Evolutionary conservation across 768 basidiomycete genomes (phyloP), one percentile per base, ranked within the genome.

Genomic region (Amylocystis lapponica): DNA sequence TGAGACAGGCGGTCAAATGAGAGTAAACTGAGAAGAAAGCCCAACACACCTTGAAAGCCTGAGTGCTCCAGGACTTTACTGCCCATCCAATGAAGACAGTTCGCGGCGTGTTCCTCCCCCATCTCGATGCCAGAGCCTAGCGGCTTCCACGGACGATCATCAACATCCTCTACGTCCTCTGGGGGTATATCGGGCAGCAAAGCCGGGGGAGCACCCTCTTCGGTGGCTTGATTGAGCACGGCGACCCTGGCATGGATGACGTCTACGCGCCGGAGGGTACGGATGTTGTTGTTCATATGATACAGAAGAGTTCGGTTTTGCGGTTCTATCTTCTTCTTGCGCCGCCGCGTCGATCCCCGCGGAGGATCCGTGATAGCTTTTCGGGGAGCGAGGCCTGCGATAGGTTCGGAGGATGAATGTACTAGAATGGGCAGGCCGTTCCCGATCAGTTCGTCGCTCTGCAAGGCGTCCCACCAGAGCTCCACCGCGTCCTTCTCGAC

Each of bases 11-110:
- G 36, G 2, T 4, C 7, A 16, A 7, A 17, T 6, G 9, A 4
- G 8, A 39, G 17, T 16, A 43, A 26, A 23, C 16, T 25, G 21
- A 20, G 17, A 42, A 4, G 10, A 36, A 6, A 42, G 45, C n/a
- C n/a, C n/a, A n/a, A 64, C 80, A 44, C 44, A 86, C 92, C 89
- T 72, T 96, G 94, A 56, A 96, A 96, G 2, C 93, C 93, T 36
- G 75, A 72, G 68, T 96, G 94, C 53, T 95, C 91, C 54, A 96
- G 56, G 39, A 95, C 72, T 66, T 88, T 91, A 41, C 67, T 66
- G 19, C 76, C 70, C 74, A 79, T 76, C 87, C 82, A 90, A 51
- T 71, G 68, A 55, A 84, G 56, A 65, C 83, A 93, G 43, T 79
- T 72, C 33, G 66, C 62, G 7, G 83, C 80, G 45, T 71, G 79